Conservation (phyloP, 805 yeast genomes). For the Clavispora vitiphila region DNA sequence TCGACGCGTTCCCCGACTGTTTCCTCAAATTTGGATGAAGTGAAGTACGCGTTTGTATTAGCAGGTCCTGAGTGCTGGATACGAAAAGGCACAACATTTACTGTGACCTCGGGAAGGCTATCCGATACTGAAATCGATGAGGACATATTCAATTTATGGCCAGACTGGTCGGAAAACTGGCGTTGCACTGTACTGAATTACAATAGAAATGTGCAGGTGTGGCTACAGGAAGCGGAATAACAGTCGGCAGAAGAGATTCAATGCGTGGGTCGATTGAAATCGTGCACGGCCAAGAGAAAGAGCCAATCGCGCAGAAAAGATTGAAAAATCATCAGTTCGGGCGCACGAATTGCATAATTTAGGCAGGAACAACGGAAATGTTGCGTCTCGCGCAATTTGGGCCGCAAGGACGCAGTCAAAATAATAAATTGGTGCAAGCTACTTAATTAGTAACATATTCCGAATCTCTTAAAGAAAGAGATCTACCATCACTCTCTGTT, state of each 20-base stretch:
- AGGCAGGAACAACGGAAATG: neutral
- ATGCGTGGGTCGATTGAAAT: neutral
- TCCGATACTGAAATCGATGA: constrained; percentile 2
- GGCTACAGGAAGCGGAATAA: neutral
- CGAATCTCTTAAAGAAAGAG: too few relatives aligned
- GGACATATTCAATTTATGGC: neutral
- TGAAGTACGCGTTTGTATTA: constrained; percentile 8
- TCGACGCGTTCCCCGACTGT: constrained; percentile 1
- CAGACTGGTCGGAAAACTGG: neutral
- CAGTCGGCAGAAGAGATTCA: neutral
- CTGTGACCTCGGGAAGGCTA: constrained; percentile 5
- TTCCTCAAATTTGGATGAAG: constrained; percentile 7
- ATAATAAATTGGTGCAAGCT: neutral
- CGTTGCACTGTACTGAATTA: neutral
- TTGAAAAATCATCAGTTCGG: neutral
- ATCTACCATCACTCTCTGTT: too few relatives aligned
- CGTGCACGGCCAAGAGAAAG: neutral
- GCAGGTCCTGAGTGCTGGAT: constrained; percentile 12
- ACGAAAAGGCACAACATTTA: constrained; percentile 11
- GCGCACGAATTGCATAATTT: neutral
- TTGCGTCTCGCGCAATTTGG: neutral
- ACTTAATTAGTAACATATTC: neutral
- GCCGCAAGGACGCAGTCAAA: neutral
- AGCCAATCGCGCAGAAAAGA: neutral
- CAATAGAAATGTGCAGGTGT: neutral